A percentile compares a stretch with the other conserved stretches of the same genome.
These are phyloP conservation scores for Sporothrix brunneoviolacea DNA, from an alignment of 2,329 filamentous ascomycete species.

Conservation along the genomic window DNA sequence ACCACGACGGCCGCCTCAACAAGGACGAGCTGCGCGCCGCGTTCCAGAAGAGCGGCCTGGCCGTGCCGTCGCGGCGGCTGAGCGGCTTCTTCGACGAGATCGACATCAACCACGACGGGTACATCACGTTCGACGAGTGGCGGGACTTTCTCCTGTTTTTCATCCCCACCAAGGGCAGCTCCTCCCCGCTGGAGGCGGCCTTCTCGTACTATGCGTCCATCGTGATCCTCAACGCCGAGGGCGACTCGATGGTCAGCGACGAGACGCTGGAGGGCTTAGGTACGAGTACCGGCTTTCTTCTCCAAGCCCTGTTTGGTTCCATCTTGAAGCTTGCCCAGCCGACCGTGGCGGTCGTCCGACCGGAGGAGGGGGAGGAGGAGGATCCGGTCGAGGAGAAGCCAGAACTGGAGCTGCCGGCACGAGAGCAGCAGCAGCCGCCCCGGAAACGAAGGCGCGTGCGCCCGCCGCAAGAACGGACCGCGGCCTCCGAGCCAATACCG, in stretches of 20 bases:
- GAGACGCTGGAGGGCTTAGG: slow-evolving; percentile 89
- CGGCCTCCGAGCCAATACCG: background rate
- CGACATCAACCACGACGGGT: slow-evolving; percentile 81
- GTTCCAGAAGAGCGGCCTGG: slow-evolving; percentile 70
- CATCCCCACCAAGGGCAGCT: slow-evolving; percentile 60
- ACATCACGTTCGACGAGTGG: slow-evolving; percentile 91
- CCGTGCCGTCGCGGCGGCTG: slow-evolving; percentile 69
- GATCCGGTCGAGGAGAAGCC: background rate
- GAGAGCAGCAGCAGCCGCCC: background rate
- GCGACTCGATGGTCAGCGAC: slow-evolving; percentile 87
- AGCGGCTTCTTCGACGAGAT: slow-evolving; percentile 84
- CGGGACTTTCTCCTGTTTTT: slow-evolving; percentile 92
- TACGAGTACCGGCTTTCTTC: slow-evolving; percentile 70
- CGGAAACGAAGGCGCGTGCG: background rate
- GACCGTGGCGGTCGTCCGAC: background rate
- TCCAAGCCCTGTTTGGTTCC: slow-evolving; percentile 68
- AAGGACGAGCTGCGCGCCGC: slow-evolving; percentile 75
- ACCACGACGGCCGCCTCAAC: slow-evolving; percentile 79
- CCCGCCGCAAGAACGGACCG: background rate
- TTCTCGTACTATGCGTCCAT: slow-evolving; percentile 88
- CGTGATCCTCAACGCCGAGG: slow-evolving; percentile 84
- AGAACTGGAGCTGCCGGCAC: no score
- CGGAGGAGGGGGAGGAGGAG: background rate
- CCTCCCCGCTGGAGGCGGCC: slow-evolving; percentile 70
- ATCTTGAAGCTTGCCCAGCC: slow-evolving; percentile 58